phyloP scores from a whole-genome alignment of 305 asterid species.

The Withania somnifera region DNA sequence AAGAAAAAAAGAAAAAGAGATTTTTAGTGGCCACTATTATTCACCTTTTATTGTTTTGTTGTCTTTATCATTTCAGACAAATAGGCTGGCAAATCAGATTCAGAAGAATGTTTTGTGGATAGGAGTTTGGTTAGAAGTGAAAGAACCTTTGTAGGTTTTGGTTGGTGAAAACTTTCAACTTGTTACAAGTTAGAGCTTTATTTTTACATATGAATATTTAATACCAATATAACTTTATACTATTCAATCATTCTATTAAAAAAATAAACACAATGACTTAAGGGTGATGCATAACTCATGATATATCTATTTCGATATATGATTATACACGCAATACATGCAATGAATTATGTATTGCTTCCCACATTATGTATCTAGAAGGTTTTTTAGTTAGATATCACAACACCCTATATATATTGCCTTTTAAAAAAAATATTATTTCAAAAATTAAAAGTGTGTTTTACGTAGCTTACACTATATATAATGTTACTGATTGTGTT shows the following conservation, averaged over 20 bases:
- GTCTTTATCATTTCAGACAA: neutral
- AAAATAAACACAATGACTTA: neutral
- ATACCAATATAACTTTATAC: neutral
- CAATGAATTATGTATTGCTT: too few relatives aligned
- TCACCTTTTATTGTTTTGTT: neutral
- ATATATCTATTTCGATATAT: too few relatives aligned
- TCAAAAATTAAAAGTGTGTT: too few relatives aligned
- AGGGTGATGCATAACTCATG: too few relatives aligned
- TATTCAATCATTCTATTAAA: too few relatives aligned
- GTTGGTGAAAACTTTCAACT: neutral
- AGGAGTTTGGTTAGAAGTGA: neutral
- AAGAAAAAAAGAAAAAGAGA: neutral
- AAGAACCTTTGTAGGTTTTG: neutral
- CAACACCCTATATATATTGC: too few relatives aligned
- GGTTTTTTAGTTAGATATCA: too few relatives aligned
- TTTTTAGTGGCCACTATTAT: neutral
- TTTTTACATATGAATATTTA: neutral
- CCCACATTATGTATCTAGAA: too few relatives aligned
- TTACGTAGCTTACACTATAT: too few relatives aligned
- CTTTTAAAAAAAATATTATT: too few relatives aligned
- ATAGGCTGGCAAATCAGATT: neutral
- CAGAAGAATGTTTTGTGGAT: slow-evolving; percentile 9
- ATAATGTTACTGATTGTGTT: neutral
- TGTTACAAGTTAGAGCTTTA: neutral
- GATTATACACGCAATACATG: too few relatives aligned